Evolutionary conservation across 129 eudicot species (phyloP), one percentile per base, ranked within the genome.

Genomic region (Chrysanthemum lavandulifolium): DNA sequence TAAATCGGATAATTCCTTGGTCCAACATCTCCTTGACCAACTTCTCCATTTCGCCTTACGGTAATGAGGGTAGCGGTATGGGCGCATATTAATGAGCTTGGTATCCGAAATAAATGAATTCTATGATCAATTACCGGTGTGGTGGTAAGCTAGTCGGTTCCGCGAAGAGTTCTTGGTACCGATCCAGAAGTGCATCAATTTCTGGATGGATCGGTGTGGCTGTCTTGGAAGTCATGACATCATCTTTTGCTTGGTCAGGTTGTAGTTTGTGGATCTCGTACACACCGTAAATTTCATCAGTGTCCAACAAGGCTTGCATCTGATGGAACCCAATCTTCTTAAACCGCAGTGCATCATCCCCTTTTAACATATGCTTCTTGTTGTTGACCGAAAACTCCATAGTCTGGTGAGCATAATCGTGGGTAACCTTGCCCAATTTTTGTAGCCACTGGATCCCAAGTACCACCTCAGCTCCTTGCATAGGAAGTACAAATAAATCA

Each of bases 11-110:
- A 6, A 65, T 36, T 7, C 53, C 54, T 2, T 65, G 69, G 13
- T 6, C 6, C 13, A 65, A 14, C 69, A 65, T 36, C 14, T 65
- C 69, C 6, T 7, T 3, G 4, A 65, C 69, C 4, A 36, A 12
- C 53, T 40, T 65, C 29, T 65, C 69, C 52, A 65, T 65, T 15
- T 65, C 51, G 51, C 53, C 10, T 65, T 65, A 4, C 40, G 69
- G 13, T 36, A 65, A 9, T 65, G 53, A 1, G 69, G 69, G 27
- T 65, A 40, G 13, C 54, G 52, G 29, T 65, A 65, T 0, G 69
- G 69, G 0, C 69, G 53, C 0, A 40, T 27, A 16, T 40, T 65
- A 1, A 65, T 54, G 2, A 31, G 69, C 2, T 65, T 65, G 6
- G 69, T 36, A 13, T 23, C 1, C 1, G 65, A 40, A 10, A 59